A percentile compares a stretch with the other conserved stretches of the same genome.
phyloP scores from a whole-genome alignment of 2,329 filamentous ascomycete species.

The Ceratocystis destructans region DNA sequence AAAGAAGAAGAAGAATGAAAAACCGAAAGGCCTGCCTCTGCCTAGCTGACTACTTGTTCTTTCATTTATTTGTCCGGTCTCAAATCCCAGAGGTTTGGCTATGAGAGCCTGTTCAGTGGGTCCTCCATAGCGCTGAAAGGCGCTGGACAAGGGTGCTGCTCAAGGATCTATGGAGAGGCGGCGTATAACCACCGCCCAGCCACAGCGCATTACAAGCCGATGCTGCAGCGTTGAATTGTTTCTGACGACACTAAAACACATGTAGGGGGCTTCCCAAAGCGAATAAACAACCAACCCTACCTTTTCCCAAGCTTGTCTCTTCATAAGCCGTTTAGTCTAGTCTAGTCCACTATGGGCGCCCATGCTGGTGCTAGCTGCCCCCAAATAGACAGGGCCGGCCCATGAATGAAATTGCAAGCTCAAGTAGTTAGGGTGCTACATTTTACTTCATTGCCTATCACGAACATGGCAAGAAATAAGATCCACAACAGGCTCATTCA shows the following conservation, averaged over 20 bases:
- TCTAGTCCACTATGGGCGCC: no score
- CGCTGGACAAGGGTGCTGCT: neutral
- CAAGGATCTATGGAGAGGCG: neutral
- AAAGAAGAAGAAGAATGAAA: neutral
- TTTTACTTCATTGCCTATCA: constrained; percentile 4
- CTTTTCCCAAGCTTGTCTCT: no score
- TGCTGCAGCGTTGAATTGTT: neutral
- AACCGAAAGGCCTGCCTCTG: neutral
- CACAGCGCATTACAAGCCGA: neutral
- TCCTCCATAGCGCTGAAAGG: neutral
- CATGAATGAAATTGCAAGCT: no score
- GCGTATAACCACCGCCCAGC: neutral
- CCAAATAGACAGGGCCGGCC: no score
- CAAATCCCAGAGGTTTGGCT: neutral
- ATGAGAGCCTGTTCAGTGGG: neutral
- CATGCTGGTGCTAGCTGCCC: no score
- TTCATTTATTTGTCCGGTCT: neutral
- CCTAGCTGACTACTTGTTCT: neutral
- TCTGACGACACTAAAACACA: no score
- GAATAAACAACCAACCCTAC: no score
- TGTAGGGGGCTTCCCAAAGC: no score
- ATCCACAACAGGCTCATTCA: neutral
- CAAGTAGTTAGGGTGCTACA: neutral
- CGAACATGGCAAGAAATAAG: neutral
- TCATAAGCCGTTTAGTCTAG: no score